Evolutionary conservation across 306 rosid species (phyloP), one percentile per base, ranked within the genome.

Genomic region (Luffa aegyptiaca): DNA sequence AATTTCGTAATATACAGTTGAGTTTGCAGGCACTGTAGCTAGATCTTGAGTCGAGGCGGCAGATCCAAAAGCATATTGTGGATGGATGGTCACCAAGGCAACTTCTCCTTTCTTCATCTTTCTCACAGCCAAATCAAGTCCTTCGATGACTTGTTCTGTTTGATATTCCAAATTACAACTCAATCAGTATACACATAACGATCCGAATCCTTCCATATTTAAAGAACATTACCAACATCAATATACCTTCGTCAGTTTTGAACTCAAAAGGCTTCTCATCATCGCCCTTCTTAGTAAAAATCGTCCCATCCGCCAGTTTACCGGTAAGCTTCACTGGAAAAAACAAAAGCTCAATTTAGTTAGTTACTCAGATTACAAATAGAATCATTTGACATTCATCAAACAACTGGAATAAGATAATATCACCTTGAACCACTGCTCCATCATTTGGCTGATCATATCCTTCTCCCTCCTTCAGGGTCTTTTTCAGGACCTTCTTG

Each of bases 381-480:
- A 5, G 2, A 5, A 44, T 9, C 37, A 45, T 70, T 70, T 10
- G 37, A 26, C n/a, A 41, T 21, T n/a, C 11, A 61, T 52, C 26
- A 3, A 8, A 14, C 52, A 36, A 48, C 72, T 52, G 52, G 33
- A 45, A 58, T 45, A 45, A 6, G 21, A 14, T 41, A 3, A 62
- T 4, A 12, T 35, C 75, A 86, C 87, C 89, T 86, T 86, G 81
- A 1, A 86, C 89, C 5, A 81, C 82, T 14, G 98, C 88, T 63
- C 98, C 98, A 13, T 94, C 98, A 70, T 91, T 94, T 42, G 98
- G 98, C 13, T 88, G 93, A 17, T 92, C 98, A 57, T 84, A 92
- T 31, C 90, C 97, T 79, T 92, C 97, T 65, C 97, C 98, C 85
- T 92, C 98, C 66, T 85, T 89, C 37, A 86, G 63, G 57, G 89